These are phyloP conservation scores for Lachnellula occidentalis DNA, from an alignment of 2,329 filamentous ascomycete genomes.

Conservation along the genomic window DNA sequence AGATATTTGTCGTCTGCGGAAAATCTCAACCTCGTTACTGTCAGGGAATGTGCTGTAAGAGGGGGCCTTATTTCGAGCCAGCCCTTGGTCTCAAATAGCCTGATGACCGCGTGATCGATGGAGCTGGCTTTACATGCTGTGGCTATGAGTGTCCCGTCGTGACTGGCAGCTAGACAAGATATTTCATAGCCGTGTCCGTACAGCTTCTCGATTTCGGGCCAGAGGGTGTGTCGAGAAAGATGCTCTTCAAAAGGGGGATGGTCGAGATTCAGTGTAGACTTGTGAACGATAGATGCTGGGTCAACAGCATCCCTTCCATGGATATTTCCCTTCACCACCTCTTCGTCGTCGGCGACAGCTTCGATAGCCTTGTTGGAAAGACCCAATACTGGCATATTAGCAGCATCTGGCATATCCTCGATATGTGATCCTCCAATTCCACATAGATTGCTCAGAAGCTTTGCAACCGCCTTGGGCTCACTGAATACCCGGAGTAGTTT, in stretches of 20 bases:
- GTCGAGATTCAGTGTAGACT: slow-evolving; percentile 57
- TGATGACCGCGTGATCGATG: slow-evolving; percentile 88
- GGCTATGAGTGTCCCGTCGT: slow-evolving; percentile 71
- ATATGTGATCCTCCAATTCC: slow-evolving; percentile 44
- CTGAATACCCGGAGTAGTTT: slow-evolving; percentile 96
- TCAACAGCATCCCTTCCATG: slow-evolving; percentile 50
- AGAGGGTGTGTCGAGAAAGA: slow-evolving; percentile 82
- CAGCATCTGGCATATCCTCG: slow-evolving; percentile 69
- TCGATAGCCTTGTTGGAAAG: slow-evolving; percentile 92
- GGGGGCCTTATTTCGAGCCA: slow-evolving; percentile 88
- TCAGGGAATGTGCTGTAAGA: slow-evolving; percentile 79
- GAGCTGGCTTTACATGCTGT: slow-evolving; percentile 92
- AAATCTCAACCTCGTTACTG: slow-evolving; percentile 77
- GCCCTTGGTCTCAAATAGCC: slow-evolving; percentile 76
- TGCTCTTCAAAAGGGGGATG: slow-evolving; percentile 86
- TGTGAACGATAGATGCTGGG: slow-evolving; percentile 49
- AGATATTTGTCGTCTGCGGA: slow-evolving; percentile 67
- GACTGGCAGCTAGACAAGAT: slow-evolving; percentile 73
- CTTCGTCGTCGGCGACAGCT: slow-evolving; percentile 44
- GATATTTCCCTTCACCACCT: slow-evolving; percentile 38
- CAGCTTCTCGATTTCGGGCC: slow-evolving; percentile 93
- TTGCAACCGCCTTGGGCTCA: slow-evolving; percentile 77
- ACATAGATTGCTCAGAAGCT: slow-evolving; percentile 63
- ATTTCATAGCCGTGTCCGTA: slow-evolving; percentile 99
- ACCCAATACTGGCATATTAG: slow-evolving; percentile 90